Conservation (phyloP, 1,284 basidiomycete genomes). For the Irpex rosettiformis region DNA sequence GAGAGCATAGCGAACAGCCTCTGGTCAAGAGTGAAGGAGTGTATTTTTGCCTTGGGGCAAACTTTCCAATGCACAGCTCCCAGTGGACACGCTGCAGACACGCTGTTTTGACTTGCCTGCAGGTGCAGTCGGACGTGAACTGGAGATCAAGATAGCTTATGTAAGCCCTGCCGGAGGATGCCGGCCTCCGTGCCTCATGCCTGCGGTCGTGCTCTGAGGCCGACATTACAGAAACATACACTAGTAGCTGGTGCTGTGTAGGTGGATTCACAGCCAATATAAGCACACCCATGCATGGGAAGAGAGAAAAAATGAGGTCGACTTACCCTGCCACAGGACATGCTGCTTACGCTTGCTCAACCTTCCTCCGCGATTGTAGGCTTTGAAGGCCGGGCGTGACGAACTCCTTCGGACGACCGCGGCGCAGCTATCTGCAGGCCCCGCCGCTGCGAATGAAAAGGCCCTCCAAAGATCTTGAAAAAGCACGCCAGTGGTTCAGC, state of each 20-base stretch:
- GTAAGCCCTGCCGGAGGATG: conserved; percentile 7
- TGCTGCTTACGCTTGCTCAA: neutral
- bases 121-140: neutral
- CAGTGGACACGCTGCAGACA: conserved; percentile 31
- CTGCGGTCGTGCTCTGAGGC: conserved; percentile 1
- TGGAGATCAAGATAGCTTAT: conserved; percentile 8
- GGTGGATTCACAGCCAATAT: neutral
- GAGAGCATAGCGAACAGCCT: conserved; percentile 24
- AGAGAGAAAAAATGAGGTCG: neutral
- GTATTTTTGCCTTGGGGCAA: conserved; percentile 22
- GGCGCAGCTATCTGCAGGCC: too few relatives aligned
- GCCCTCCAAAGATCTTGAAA: too few relatives aligned
- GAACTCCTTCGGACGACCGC: too few relatives aligned
- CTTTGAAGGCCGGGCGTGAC: too few relatives aligned
- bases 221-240: neutral
- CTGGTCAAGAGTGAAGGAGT: conserved; percentile 23
- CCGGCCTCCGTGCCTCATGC: conserved; percentile 8
- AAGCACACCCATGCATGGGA: neutral
- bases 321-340: neutral
- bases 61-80: conserved; percentile 29
- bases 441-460: too few relatives aligned
- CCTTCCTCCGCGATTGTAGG: neutral
- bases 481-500: too few relatives aligned
- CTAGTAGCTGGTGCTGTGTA: neutral
- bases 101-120: conserved; percentile 16